Conservation (phyloP, 306 rosid genomes). For the Quercus rubra region DNA sequence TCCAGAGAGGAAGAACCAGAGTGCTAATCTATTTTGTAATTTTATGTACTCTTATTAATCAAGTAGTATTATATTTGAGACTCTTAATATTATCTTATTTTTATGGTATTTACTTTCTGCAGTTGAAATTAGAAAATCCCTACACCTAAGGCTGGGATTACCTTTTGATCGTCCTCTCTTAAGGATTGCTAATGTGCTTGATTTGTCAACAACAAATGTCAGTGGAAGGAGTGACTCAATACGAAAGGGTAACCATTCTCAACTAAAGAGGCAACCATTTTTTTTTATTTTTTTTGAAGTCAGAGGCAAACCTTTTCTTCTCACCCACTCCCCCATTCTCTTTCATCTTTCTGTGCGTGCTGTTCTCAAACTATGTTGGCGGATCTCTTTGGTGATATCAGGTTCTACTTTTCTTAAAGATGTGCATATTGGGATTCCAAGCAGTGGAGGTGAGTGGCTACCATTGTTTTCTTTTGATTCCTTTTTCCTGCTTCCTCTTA, state of each 20-base stretch:
- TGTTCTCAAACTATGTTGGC: constrained; percentile 4
- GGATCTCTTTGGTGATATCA: constrained; percentile 30
- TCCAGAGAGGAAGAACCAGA: not conserved
- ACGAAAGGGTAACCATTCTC: constrained; percentile 54
- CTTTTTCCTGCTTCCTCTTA: constrained; percentile 1
- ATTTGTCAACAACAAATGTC: constrained; percentile 46
- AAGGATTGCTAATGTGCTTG: constrained; percentile 79
- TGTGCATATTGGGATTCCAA: constrained; percentile 84
- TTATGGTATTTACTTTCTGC: constrained; percentile 28
- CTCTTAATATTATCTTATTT: not conserved
- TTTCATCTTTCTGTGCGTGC: not conserved
- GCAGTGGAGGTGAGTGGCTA: constrained; percentile 72
- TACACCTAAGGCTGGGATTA: constrained; percentile 81
- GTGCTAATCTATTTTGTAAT: not conserved
- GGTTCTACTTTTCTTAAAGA: constrained; percentile 71
- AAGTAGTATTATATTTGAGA: not conserved
- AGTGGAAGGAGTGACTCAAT: constrained; percentile 32
- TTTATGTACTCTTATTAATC: not conserved
- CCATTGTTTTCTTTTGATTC: constrained; percentile 14
- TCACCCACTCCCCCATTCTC: not conserved
- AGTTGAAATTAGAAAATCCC: constrained; percentile 86
- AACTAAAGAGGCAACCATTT: constrained; percentile 1
- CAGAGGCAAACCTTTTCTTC: constrained; percentile 11
- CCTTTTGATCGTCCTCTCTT: constrained; percentile 89
- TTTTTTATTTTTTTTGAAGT: not conserved